Evolutionary conservation across 2,329 filamentous ascomycete species (phyloP), one percentile per base, ranked within the genome.

Genomic region (Arthrinium puccinioides): DNA sequence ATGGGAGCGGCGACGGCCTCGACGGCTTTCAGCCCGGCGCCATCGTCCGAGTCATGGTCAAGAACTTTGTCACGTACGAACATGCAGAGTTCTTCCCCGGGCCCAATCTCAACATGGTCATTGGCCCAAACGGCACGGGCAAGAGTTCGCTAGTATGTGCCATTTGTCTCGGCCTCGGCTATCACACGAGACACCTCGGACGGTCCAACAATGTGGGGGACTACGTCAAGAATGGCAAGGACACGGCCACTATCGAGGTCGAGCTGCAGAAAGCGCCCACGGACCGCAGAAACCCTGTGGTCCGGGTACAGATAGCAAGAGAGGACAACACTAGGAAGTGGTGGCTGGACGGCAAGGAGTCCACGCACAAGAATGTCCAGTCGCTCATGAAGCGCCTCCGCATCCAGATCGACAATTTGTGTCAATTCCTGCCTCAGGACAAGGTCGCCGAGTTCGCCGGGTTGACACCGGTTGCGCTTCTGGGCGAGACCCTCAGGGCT

Each of bases 71-170:
- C 38, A 98, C 92, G 0, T 98, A 98, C 62, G 88, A 86, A 34
- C 79, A 82, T 37, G 90, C 88, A 38, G 89, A 95, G 47, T 96
- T 97, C 60, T 78, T 83, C 41, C 87, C 88, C 10, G 92, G 92
- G 0, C 90, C 92, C 1, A 90, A 86, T 56, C 62, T 98, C 53
- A 98, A 98, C 58, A 97, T 98, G 90, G 82, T 98, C 37, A 95
- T 98, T 49, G 92, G 92, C 0, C 92, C 92, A n/a, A 98, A 98
- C 53, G 92, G 92, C 23, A 97, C 92, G 0, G 92, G 92, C 38
- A 98, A 98, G 64, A 97, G 90, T 62, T 96, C 92, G 0, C 71
- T 98, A 19, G 90, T 98, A 29, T 98, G 92, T 62, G 92, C 92
- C 30, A 94, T 98, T 48, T 97, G 92, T 54, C 65, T 98, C 11